These are phyloP conservation scores for Verticillium klebahnii DNA, from an alignment of 2,329 filamentous ascomycete genomes.

Conservation along the genomic window DNA sequence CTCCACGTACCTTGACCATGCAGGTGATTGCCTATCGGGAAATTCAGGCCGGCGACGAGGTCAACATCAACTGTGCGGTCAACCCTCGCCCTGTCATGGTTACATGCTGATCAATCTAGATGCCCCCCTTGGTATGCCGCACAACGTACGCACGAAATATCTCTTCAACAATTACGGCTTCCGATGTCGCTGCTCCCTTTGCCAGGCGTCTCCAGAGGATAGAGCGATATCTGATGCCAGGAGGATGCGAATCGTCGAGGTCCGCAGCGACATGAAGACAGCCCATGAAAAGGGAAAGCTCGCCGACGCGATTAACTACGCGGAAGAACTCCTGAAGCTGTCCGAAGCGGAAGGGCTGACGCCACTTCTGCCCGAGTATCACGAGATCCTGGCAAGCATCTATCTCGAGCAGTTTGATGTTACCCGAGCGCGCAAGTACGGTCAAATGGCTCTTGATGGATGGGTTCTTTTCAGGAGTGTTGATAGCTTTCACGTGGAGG, in stretches of 20 bases:
- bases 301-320: neutral
- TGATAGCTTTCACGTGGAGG: neutral
- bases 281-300: neutral
- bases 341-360: slow-evolving; percentile 1
- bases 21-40: slow-evolving; percentile 25
- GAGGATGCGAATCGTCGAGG: neutral
- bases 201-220: neutral
- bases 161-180: slow-evolving; percentile 1
- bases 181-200: neutral
- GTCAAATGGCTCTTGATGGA: neutral
- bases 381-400: neutral
- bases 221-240: neutral
- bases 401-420: neutral
- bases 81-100: neutral
- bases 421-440: neutral
- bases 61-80: slow-evolving; percentile 26
- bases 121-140: slow-evolving; percentile 3
- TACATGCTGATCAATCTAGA: neutral
- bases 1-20: slow-evolving; percentile 20
- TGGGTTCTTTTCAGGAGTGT: neutral
- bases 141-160: neutral
- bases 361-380: slow-evolving; percentile 14
- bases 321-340: neutral
- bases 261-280: neutral
- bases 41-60: slow-evolving; percentile 25